These are phyloP conservation scores for Kockiozyma suomiensis DNA, from an alignment of 805 yeast genomes.

Conservation along the genomic window DNA sequence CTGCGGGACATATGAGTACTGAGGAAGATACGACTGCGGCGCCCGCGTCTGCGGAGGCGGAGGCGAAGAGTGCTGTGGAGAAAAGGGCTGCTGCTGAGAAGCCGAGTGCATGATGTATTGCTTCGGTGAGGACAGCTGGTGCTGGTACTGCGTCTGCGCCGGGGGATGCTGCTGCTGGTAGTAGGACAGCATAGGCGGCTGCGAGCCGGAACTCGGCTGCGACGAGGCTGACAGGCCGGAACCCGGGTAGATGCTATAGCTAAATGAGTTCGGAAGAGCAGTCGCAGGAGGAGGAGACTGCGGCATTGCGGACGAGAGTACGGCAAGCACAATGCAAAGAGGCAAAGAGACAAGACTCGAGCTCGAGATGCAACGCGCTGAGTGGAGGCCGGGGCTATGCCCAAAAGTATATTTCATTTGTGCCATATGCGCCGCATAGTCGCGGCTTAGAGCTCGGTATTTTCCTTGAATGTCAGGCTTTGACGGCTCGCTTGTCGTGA, in stretches of 20 bases:
- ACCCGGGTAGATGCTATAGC: slow-evolving; percentile 6
- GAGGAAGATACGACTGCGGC: slow-evolving; percentile 3
- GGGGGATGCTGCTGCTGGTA: slow-evolving; percentile 13
- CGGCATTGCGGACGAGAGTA: not conserved
- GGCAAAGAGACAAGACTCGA: no score
- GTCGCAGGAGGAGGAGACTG: slow-evolving; percentile 3
- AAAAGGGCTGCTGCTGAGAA: slow-evolving; percentile 4
- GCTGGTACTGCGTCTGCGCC: slow-evolving; percentile 10
- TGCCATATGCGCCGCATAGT: not conserved
- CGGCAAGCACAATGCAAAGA: not conserved
- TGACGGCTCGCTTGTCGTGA: not conserved
- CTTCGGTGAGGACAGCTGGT: slow-evolving; percentile 11
- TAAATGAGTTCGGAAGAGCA: not conserved
- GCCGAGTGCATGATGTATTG: slow-evolving; percentile 1
- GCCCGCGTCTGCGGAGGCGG: slow-evolving; percentile 6
- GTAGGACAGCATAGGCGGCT: slow-evolving; percentile 1
- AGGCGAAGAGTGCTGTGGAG: slow-evolving; percentile 4
- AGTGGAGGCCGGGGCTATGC: no score
- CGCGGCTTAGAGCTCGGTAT: not conserved
- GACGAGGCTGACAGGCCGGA: not conserved
- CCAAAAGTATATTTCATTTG: not conserved
- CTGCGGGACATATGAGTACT: slow-evolving; percentile 4
- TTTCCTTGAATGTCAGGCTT: not conserved
- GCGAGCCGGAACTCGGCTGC: not conserved
- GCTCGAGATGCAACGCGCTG: no score